Conservation (phyloP, 306 rosid species). For the Quercus agrifolia region DNA sequence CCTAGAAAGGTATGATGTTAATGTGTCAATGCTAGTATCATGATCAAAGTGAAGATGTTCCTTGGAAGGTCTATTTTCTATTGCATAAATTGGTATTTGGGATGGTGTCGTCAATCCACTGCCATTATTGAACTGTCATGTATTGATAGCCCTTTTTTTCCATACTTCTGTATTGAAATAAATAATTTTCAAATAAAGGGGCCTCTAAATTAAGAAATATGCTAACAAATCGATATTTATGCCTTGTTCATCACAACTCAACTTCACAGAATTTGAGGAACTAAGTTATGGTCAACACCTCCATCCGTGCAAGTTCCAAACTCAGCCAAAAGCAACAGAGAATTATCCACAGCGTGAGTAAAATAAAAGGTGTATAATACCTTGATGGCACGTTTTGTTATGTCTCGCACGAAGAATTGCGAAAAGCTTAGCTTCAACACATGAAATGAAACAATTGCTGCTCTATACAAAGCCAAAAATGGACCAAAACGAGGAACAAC, state of each 20-base stretch:
- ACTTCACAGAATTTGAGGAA: not conserved
- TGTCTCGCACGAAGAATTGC: conserved; percentile 70
- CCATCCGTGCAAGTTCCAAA: not conserved
- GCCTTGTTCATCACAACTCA: not conserved
- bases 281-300: not conserved
- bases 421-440: conserved; percentile 69
- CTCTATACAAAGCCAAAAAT: conserved; percentile 86
- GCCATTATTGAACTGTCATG: not conserved
- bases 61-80: not conserved
- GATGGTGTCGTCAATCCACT: not conserved
- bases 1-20: too few relatives aligned
- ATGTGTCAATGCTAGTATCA: too few relatives aligned
- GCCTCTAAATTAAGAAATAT: not conserved
- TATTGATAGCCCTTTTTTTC: not conserved
- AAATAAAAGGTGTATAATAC: conserved; percentile 28
- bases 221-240: not conserved
- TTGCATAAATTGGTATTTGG: not conserved
- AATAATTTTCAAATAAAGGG: not conserved
- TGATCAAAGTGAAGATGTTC: too few relatives aligned
- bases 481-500: conserved; percentile 69
- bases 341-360: not conserved
- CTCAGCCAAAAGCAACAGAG: conserved; percentile 5
- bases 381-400: conserved; percentile 69
- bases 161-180: not conserved
- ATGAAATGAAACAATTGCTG: conserved; percentile 76